Evolutionary conservation across 2,329 filamentous ascomycete genomes (phyloP).

Genomic region (Xenoacremonium recifei): DNA sequence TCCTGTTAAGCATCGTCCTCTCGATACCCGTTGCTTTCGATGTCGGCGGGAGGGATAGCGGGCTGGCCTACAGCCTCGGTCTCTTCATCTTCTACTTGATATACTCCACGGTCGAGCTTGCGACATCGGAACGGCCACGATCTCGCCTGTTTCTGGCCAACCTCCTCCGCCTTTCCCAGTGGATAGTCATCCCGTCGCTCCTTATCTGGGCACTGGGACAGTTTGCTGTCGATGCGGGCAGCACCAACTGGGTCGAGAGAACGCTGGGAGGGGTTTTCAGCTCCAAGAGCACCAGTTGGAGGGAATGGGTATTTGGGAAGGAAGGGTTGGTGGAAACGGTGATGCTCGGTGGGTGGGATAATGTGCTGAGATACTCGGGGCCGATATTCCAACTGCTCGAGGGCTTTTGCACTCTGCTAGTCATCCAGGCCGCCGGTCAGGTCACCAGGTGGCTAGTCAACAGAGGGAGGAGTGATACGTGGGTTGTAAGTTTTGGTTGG

Average conservation of each 20-base stretch:
- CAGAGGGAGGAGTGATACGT: conserved; percentile 86
- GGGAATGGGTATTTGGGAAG: conserved; percentile 85
- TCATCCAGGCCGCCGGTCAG: conserved; percentile 93
- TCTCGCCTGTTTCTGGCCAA: conserved; percentile 70
- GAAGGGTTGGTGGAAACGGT: conserved; percentile 77
- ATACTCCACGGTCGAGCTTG: conserved; percentile 77
- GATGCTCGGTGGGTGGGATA: conserved; percentile 86
- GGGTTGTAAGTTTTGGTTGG: conserved; percentile 69
- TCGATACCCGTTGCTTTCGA: conserved; percentile 97
- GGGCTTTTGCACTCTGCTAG: conserved; percentile 92
- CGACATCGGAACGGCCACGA: conserved; percentile 75
- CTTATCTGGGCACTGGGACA: conserved; percentile 95
- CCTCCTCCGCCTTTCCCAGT: conserved; percentile 74
- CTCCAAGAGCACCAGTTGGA: conserved; percentile 62
- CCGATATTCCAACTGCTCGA: conserved; percentile 93
- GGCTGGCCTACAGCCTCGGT: conserved; percentile 87
- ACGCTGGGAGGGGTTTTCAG: conserved; percentile 69
- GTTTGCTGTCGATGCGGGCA: conserved; percentile 86
- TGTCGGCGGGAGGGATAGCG: conserved; percentile 92
- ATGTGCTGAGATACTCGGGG: conserved; percentile 81
- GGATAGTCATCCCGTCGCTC: conserved; percentile 79
- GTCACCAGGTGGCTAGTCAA: conserved; percentile 96
- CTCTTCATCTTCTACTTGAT: conserved; percentile 89
- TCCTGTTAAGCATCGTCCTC: conserved; percentile 88
- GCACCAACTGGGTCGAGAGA: conserved; percentile 75